Base-by-base conservation (phyloP, 768 basidiomycete genomes). In the Hygrophoropsis aurantiaca region DNA sequence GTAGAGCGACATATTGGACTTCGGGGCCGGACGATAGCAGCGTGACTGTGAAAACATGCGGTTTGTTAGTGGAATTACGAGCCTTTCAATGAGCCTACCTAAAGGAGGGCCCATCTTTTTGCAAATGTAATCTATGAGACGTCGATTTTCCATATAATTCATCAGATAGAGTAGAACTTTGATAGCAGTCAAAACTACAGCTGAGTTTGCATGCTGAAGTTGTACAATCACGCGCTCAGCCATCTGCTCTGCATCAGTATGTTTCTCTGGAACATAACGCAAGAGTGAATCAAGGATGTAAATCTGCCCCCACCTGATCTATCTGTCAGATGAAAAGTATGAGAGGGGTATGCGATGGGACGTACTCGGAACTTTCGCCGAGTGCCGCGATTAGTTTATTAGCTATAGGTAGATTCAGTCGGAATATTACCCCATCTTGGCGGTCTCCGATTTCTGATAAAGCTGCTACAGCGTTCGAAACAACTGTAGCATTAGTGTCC, bases 81-180 rank as follows among this genome's bases (percentile, higher is more conserved):
- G 27, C 37, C 10, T 32, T 44, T 35, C 19, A 26, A 26, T 4
- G 5, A 25, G 32, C 32, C 43, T 57, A 94, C 95, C 95, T 66
- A 99, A 69, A 19, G 97, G 97, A 11, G 97, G 95, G 0, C 94
- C 94, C 90, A 99, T 95, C 73, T 97, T 97, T 67, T 89, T 85
- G 70, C 97, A 97, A 56, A 97, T 86, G 55, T 85, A 79, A 49
- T 97, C 90, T 40, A 97, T 88, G 40, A 92, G 69, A 34, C 75
- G 79, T 48, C 89, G 81, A 63, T 90, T 87, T 52, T 91, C 88
- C 90, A 98, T 98, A 68, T 99, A 98, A 67, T 98, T 99, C 95
- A 99, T 98, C 50, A 98, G 74, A 61, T 95, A 98, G 16, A 98
- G 74, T 20, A 97, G 76, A 45, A 90, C 85, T 70, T 99, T 98